These are phyloP conservation scores for Yamadazyma sp. DNA, from an alignment of 805 yeast species.

Conservation along the genomic window DNA sequence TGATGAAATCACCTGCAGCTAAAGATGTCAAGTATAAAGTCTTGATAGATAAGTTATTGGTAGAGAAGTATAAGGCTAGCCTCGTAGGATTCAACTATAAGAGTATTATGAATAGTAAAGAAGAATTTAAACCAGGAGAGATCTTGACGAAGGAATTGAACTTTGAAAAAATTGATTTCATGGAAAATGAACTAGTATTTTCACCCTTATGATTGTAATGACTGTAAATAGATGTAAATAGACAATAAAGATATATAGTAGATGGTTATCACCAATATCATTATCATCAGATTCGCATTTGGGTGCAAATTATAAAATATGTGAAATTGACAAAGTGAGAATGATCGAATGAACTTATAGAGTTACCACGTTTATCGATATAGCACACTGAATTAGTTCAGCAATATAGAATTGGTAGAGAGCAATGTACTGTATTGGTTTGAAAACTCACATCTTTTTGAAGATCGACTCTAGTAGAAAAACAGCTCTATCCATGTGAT, in stretches of 20 bases:
- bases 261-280: too few relatives aligned
- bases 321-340: background rate
- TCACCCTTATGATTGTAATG: slow-evolving; percentile 16
- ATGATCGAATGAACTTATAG: too few relatives aligned
- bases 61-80: slow-evolving; percentile 3
- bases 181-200: slow-evolving; percentile 35
- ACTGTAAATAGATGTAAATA: slow-evolving; percentile 2
- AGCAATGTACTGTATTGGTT: too few relatives aligned
- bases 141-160: slow-evolving; percentile 8
- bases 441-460: too few relatives aligned
- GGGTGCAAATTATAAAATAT: too few relatives aligned
- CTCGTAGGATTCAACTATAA: slow-evolving; percentile 13
- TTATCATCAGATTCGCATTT: too few relatives aligned
- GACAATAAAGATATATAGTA: background rate
- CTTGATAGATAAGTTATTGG: slow-evolving; percentile 11
- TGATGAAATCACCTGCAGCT: background rate
- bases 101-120: slow-evolving; percentile 17
- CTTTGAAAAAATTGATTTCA: slow-evolving; percentile 28
- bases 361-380: too few relatives aligned
- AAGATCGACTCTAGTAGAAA: too few relatives aligned
- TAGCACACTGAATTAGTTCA: too few relatives aligned
- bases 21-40: slow-evolving; percentile 19
- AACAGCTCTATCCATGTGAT: too few relatives aligned
- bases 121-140: slow-evolving; percentile 16
- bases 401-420: too few relatives aligned